Base-by-base conservation (phyloP, 495 filamentous ascomycete genomes). In the Penicillium maclennaniae region DNA sequence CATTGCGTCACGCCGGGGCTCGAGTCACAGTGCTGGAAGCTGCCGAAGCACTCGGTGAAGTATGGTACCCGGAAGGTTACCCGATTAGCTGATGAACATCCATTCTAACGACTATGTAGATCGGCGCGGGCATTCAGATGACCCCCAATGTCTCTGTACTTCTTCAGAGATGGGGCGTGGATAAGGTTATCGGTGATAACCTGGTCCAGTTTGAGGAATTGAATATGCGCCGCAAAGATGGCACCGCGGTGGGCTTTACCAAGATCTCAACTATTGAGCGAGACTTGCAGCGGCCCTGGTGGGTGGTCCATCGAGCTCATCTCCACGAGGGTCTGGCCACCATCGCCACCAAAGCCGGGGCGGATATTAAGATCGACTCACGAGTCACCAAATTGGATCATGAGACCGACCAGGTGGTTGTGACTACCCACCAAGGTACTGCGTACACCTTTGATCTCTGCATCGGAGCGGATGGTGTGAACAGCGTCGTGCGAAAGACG, bases 41-140 rank as follows among this genome's bases (percentile, higher is more conserved):
- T n/a, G 54, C 54, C 16, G 43, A 56, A 51, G 43, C 47, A 42
- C 17, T 56, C 6, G 43, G 42, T 19, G 54, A 56, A 43, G 54
- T 51, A 51, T 46, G 54, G 42, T 7, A 7, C 23, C 21, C 37
- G 31, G 26, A 25, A 43, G 21, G 25, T 42, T 15, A 5, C 21
- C 14, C 21, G 31, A 41, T 16, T 28, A 34, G 25, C 38, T 27
- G 17, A 5, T 26, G 23, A 20, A 28, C 15, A 17, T n/a, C 28
- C 41, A 21, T 3, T 37, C 9, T 31, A 14, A 21, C 21, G 14
- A 36, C 9, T n/a, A 39, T n/a, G n/a, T 43, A 76, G 74, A 68
- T 79, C 26, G 82, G 82, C 3, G 82, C 81, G 5, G 82, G 82
- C 15, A 83, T 84, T 52, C 82, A 84, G 49, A 74, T 84, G 41